A percentile compares a stretch with the other conserved stretches of the same genome.
These are phyloP conservation scores for Nepenthes gracilis DNA, from an alignment of 148 eudicot species.

Conservation along the genomic window DNA sequence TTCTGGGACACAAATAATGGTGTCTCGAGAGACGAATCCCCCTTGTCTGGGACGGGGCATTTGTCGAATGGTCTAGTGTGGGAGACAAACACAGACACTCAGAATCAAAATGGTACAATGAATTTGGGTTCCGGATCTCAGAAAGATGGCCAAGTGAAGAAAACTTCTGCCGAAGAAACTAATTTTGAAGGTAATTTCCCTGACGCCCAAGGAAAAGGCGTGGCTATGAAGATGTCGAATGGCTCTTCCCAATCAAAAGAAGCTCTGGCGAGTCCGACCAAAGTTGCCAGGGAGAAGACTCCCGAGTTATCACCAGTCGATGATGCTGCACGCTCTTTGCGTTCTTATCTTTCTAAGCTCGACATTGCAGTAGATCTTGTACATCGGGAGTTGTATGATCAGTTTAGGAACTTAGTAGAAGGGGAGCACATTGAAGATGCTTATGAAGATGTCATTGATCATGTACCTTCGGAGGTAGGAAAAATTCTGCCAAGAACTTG, in stretches of 20 bases:
- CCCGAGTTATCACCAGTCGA: constrained; percentile 24
- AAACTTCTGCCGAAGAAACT: constrained; percentile 36
- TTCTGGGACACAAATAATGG: constrained; percentile 71
- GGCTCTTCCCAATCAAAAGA: constrained; percentile 28
- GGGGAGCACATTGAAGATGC: constrained; percentile 24
- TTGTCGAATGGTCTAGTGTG: constrained; percentile 30
- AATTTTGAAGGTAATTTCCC: constrained; percentile 24
- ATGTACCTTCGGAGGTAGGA: constrained; percentile 46
- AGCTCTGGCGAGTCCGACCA: constrained; percentile 16
- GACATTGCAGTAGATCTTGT: constrained; percentile 70
- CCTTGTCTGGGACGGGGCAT: constrained; percentile 37
- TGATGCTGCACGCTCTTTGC: constrained; percentile 26
- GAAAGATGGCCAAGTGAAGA: constrained; percentile 28
- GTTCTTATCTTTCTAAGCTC: constrained; percentile 58
- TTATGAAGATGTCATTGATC: constrained; percentile 30
- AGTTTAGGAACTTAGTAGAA: constrained; percentile 39
- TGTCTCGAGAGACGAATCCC: constrained; percentile 55
- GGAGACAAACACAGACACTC: constrained; percentile 45
- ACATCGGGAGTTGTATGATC: constrained; percentile 53
- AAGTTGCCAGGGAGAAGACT: constrained; percentile 27
- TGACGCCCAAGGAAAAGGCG: constrained; percentile 26
- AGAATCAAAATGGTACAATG: constrained; percentile 49
- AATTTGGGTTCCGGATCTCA: constrained; percentile 28
- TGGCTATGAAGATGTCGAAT: constrained; percentile 19
- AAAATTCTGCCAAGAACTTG: neutral